These are phyloP conservation scores for Penicillium sp. DNA, from an alignment of 2,329 filamentous ascomycete species.

Conservation along the genomic window DNA sequence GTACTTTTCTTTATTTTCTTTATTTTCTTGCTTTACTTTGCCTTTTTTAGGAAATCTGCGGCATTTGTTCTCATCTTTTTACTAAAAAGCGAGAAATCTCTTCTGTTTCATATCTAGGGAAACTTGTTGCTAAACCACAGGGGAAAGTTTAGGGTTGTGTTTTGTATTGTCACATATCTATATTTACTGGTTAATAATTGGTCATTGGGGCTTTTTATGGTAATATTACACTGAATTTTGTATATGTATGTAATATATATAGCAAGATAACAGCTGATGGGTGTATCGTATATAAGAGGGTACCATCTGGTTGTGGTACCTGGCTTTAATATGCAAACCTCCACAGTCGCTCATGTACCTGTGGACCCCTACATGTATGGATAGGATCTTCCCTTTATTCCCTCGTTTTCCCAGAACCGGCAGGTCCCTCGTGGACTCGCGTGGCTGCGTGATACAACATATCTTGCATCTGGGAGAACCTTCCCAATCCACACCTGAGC, in stretches of 20 bases:
- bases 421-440: not conserved
- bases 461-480: conserved; percentile 1
- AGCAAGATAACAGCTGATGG: no score
- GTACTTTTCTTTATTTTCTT: not conserved
- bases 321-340: conserved; percentile 3
- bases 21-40: not conserved
- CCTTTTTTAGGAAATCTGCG: conserved; percentile 8
- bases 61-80: conserved; percentile 11
- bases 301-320: not conserved
- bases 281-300: not conserved
- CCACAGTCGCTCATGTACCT: conserved; percentile 2
- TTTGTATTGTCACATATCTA: conserved; percentile 10
- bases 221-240: conserved; percentile 11
- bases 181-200: conserved; percentile 11
- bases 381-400: conserved; percentile 3
- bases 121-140: not conserved
- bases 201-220: not conserved
- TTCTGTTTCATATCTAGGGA: not conserved
- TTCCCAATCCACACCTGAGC: conserved; percentile 3
- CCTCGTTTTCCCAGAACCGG: not conserved
- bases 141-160: conserved; percentile 15
- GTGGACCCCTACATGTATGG: not conserved
- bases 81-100: not conserved
- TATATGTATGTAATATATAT: conserved; percentile 8
- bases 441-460: not conserved